Base-by-base conservation (phyloP, 2,329 filamentous ascomycete species). In the Zopfia rhizophila region DNA sequence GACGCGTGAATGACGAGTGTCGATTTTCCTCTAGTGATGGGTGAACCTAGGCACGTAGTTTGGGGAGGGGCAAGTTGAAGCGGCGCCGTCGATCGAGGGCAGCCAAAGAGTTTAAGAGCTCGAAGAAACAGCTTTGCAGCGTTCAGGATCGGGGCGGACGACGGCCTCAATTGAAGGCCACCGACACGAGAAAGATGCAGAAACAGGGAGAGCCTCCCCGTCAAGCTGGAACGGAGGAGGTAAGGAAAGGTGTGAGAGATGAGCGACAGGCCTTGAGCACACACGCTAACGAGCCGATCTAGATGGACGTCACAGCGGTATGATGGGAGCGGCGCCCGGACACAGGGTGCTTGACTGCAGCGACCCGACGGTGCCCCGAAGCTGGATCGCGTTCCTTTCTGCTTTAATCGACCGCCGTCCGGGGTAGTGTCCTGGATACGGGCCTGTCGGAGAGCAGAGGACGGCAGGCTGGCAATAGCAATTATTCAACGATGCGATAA, bases 371-470 rank as follows among this genome's bases (percentile, higher is more conserved):
- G 23, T 18, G 24, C 37, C 30, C 40, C 29, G 12, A 12, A 31
- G 19, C 25, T 3, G 19, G 21, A 28, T 36, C 38, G 29, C 46
- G 25, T 10, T 60, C 50, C 61, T 60, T 57, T 51, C 51, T 25
- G 17, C 14, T 28, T 36, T 30, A n/a, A n/a, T n/a, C n/a, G n/a
- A n/a, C n/a, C n/a, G n/a, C n/a, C n/a, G n/a, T n/a, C n/a, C n/a
- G n/a, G n/a, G n/a, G n/a, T n/a, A n/a, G n/a, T n/a, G n/a, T n/a
- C n/a, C n/a, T n/a, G n/a, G n/a, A n/a, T n/a, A n/a, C n/a, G n/a
- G n/a, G n/a, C n/a, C n/a, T n/a, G n/a, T n/a, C n/a, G n/a, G n/a
- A n/a, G n/a, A n/a, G n/a, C n/a, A n/a, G n/a, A n/a, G n/a, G n/a
- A n/a, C n/a, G n/a, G n/a, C n/a, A n/a, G n/a, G n/a, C n/a, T n/a